A percentile compares a stretch with the other conserved stretches of the same genome.
These are phyloP conservation scores for Viridothelium virens DNA, from an alignment of 495 filamentous ascomycete species.

Conservation along the genomic window DNA sequence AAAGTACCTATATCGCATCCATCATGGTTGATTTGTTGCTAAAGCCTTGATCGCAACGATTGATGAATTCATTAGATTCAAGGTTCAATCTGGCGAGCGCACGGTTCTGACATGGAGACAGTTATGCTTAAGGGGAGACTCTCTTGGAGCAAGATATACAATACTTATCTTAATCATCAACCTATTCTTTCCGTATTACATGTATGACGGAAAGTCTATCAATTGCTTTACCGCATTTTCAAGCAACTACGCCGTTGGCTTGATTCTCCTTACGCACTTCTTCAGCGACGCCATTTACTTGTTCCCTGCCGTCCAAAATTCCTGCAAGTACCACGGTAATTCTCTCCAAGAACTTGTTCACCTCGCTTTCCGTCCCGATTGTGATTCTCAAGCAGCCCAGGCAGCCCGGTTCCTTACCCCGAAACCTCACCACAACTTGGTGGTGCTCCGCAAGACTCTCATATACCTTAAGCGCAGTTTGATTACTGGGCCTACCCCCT, in stretches of 20 bases:
- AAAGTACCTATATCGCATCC: too few relatives aligned
- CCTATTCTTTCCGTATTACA: background rate
- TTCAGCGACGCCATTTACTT: slow-evolving; percentile 16
- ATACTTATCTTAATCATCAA: too few relatives aligned
- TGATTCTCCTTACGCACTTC: slow-evolving; percentile 32
- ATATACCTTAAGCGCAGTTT: slow-evolving; percentile 67
- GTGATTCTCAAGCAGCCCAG: slow-evolving; percentile 83
- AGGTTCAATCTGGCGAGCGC: too few relatives aligned
- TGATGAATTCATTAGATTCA: too few relatives aligned
- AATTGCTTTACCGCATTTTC: slow-evolving; percentile 6
- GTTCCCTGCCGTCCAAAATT: slow-evolving; percentile 35
- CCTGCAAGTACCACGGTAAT: slow-evolving; percentile 54
- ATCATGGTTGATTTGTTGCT: too few relatives aligned
- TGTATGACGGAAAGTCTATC: background rate
- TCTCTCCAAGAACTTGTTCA: slow-evolving; percentile 64
- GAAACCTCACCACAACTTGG: slow-evolving; percentile 86
- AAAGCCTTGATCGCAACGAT: too few relatives aligned
- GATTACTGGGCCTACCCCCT: slow-evolving; percentile 68
- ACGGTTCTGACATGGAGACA: too few relatives aligned
- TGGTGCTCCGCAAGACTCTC: slow-evolving; percentile 75
- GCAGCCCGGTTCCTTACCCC: slow-evolving; percentile 87
- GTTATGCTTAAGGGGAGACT: too few relatives aligned
- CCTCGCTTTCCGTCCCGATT: slow-evolving; percentile 82
- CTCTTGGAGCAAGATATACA: too few relatives aligned
- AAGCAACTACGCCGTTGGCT: slow-evolving; percentile 34